Conservation (phyloP, 208 protist species). For the Trypanosoma brucei region DNA sequence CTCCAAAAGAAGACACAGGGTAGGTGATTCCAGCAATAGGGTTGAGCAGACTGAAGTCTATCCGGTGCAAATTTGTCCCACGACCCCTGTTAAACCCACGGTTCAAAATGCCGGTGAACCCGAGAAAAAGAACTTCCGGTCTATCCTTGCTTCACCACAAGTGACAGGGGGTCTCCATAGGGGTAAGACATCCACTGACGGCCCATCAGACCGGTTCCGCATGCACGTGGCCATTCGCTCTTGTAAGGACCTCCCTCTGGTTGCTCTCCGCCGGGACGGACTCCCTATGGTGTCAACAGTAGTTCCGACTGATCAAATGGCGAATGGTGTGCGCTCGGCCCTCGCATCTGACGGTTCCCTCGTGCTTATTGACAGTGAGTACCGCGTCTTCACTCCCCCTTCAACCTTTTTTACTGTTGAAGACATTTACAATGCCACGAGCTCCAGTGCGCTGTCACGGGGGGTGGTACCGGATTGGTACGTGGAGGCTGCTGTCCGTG, state of each 20-base stretch:
- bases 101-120: too few species aligned
- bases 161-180: not conserved
- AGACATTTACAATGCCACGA: conserved; percentile 52
- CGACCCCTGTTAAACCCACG: too few species aligned
- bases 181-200: not conserved
- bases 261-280: conserved; percentile 25
- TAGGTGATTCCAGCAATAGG: too few species aligned
- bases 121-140: too few species aligned
- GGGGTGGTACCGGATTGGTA: conserved; percentile 55
- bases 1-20: too few species aligned
- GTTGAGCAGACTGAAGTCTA: too few species aligned
- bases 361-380: conserved; percentile 22
- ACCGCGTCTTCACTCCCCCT: conserved; percentile 39
- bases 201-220: conserved; percentile 23
- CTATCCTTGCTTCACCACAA: not conserved
- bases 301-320: conserved; percentile 15
- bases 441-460: conserved; percentile 18
- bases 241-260: conserved; percentile 50
- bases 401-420: conserved; percentile 76
- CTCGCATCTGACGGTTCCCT: conserved; percentile 18
- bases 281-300: conserved; percentile 7
- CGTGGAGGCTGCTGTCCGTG: conserved; percentile 48
- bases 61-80: too few species aligned
- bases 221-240: conserved; percentile 50
- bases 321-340: conserved; percentile 21